These are phyloP conservation scores for Eucalyptus sp. DNA, from an alignment of 345 rosid species.

Conservation along the genomic window DNA sequence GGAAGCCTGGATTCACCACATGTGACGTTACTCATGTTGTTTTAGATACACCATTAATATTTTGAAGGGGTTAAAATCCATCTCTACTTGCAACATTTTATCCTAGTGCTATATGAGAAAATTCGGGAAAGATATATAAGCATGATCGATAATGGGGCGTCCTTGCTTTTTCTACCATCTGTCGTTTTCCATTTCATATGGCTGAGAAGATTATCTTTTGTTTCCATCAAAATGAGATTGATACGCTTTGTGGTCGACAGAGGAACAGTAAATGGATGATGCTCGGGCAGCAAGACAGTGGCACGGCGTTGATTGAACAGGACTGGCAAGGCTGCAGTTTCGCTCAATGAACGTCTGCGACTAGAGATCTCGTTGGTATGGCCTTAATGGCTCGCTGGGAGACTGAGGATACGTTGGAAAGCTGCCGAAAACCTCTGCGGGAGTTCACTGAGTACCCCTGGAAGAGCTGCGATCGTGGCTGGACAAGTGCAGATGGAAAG, in stretches of 20 bases:
- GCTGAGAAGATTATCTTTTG: background rate
- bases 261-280: background rate
- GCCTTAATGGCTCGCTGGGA: background rate
- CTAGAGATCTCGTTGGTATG: background rate
- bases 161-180: background rate
- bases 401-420: background rate
- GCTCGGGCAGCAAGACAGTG: background rate
- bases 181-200: background rate
- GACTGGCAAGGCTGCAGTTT: background rate
- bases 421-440: background rate
- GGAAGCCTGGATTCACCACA: background rate
- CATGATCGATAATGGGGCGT: background rate
- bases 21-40: background rate
- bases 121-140: background rate
- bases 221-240: background rate
- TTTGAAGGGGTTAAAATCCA: background rate
- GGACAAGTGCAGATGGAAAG: background rate
- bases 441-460: background rate
- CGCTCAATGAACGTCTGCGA: background rate
- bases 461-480: background rate
- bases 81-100: background rate
- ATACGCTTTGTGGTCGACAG: background rate
- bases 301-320: background rate
- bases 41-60: background rate
- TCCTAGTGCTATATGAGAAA: background rate